phyloP scores from a whole-genome alignment of 176 grass and related monocot genomes.

The Rhynchospora breviuscula region DNA sequence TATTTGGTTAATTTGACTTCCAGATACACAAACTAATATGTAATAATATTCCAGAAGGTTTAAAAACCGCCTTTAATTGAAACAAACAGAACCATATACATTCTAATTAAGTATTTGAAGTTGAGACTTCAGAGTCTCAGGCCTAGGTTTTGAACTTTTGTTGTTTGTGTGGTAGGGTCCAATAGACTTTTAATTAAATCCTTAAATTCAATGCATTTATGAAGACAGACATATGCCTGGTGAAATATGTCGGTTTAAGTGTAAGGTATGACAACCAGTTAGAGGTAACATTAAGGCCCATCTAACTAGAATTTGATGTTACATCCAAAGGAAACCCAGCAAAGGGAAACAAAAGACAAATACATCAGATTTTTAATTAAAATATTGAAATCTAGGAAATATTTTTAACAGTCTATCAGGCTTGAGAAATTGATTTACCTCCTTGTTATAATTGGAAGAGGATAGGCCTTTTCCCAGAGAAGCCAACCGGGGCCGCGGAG shows the following conservation, averaged over 20 bases:
- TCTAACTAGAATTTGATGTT: not conserved
- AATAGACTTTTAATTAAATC: not conserved
- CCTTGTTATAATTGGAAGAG: conserved; percentile 86
- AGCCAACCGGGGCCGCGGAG: conserved; percentile 89
- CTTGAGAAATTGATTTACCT: conserved; percentile 40
- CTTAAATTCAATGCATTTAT: not conserved
- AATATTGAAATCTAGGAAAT: not conserved
- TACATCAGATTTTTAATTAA: not conserved
- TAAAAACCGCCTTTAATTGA: not conserved
- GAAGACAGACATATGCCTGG: not conserved
- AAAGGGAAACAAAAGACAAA: not conserved
- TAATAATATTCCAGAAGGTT: not conserved
- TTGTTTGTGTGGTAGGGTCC: not conserved
- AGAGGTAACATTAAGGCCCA: not conserved
- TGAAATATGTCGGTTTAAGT: not conserved
- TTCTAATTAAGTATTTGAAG: not conserved
- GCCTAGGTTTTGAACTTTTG: not conserved
- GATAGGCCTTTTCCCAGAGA: conserved; percentile 79
- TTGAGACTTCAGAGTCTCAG: not conserved
- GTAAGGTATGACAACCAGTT: not conserved
- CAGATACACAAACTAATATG: not conserved
- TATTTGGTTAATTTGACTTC: not conserved
- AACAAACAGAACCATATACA: not conserved
- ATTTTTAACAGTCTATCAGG: not conserved
- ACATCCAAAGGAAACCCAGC: not conserved